phyloP scores from a whole-genome alignment of 2,329 filamentous ascomycete genomes.

The Paraphoma chrysanthemicola region DNA sequence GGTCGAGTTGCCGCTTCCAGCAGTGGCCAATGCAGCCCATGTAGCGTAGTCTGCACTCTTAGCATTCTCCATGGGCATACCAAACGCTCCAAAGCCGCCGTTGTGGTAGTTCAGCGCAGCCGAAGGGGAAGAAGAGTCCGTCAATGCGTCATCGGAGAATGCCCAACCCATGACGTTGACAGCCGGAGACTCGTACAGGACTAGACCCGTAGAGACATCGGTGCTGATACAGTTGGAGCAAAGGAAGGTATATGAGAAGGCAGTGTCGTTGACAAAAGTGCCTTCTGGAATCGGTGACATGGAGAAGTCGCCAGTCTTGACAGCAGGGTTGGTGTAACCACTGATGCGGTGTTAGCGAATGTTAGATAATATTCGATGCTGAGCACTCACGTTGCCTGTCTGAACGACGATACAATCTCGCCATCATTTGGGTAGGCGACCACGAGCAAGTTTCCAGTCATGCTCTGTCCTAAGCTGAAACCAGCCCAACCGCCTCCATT shows the following conservation, averaged over 20 bases:
- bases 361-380: background rate
- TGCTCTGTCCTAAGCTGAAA: constrained; percentile 57
- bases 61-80: constrained; percentile 35
- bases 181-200: constrained; percentile 29
- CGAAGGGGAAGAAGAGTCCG: constrained; percentile 28
- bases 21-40: constrained; percentile 43
- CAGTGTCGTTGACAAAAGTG: constrained; percentile 61
- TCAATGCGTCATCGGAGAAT: constrained; percentile 31
- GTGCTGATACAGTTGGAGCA: constrained; percentile 51
- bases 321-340: constrained; percentile 58
- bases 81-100: constrained; percentile 43
- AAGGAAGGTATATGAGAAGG: constrained; percentile 63
- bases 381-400: constrained; percentile 44
- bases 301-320: constrained; percentile 52
- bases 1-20: constrained; percentile 33
- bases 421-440: constrained; percentile 61
- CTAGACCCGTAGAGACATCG: constrained; percentile 22
- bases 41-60: constrained; percentile 40
- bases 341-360: constrained; percentile 11
- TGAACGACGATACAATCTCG: constrained; percentile 56
- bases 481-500: constrained; percentile 59
- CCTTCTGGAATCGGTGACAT: constrained; percentile 58
- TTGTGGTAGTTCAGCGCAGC: constrained; percentile 38
- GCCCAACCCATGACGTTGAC: constrained; percentile 44
- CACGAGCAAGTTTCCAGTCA: constrained; percentile 59